Base-by-base conservation (phyloP, 495 filamentous ascomycete genomes). In the Penicillium psychrofluorescens region DNA sequence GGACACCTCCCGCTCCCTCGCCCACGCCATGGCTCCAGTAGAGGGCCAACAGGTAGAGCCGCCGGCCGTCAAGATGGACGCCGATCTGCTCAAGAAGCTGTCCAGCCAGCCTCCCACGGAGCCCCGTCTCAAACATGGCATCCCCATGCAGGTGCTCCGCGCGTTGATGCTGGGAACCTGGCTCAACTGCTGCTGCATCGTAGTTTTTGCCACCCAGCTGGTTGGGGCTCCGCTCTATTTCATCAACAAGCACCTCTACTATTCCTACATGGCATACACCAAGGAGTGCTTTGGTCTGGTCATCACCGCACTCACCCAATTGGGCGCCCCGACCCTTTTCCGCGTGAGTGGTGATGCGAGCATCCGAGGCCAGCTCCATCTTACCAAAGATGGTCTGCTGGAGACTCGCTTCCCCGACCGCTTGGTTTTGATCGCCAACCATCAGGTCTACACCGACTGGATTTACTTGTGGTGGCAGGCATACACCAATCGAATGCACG, bases 361-460 rank as follows among this genome's bases (percentile, higher is more conserved):
- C 41, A 71, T 85, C 11, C 64, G 65, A 39, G 79, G 77, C 4
- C 76, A 83, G 56, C 51, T 85, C 28, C 62, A 74, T 45, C 55
- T 76, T 42, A 67, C 70, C 0, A 57, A 62, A 38, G 76, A 80
- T 59, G 81, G 81, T 4, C 56, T 67, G 41, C 53, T 85, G 29
- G 66, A 71, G 50, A 75, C 74, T 12, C 46, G 68, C 30, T 84
- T 85, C 44, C 76, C 78, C 7, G 75, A 83, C 56, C 70, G 81
- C 13, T 51, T 82, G 41, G 71, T 85, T 37, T 43, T 85, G 57
- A 80, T 85, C 40, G 69, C 81, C 9, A 85, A 85, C 40, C 81
- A 85, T 50, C 80, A 84, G 55, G 76, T 85, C 9, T 85, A 85
- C 57, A 83, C 80, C 8, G 81, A 85, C 43, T 85, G 81, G 81